Evolutionary conservation across 2,329 filamentous ascomycete species (phyloP).

Genomic region (Simplicillium aogashimaense): DNA sequence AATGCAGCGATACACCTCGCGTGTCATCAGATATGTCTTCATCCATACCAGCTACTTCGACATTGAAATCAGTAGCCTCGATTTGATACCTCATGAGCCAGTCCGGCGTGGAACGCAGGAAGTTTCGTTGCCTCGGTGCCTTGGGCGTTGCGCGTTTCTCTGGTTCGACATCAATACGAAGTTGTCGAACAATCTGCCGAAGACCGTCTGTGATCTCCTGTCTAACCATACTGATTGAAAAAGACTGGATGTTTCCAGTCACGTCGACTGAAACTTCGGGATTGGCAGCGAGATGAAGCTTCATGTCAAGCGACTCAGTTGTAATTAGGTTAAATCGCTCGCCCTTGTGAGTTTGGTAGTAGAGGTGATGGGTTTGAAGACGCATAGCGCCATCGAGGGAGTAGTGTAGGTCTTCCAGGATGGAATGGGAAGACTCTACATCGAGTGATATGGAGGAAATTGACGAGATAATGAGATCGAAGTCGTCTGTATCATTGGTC

Average conservation of each 20-base stretch:
- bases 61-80: slow-evolving; percentile 78
- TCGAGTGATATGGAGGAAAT: slow-evolving; percentile 91
- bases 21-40: slow-evolving; percentile 71
- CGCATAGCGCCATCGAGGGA: slow-evolving; percentile 73
- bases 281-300: slow-evolving; percentile 72
- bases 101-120: slow-evolving; percentile 66
- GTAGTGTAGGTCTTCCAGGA: slow-evolving; percentile 77
- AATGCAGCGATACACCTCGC: slow-evolving; percentile 73
- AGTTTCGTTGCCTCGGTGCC: slow-evolving; percentile 47
- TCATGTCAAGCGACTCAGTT: slow-evolving; percentile 81
- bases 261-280: slow-evolving; percentile 78
- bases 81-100: slow-evolving; percentile 82
- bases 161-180: slow-evolving; percentile 60
- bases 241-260: slow-evolving; percentile 73
- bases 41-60: slow-evolving; percentile 86
- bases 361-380: slow-evolving; percentile 77
- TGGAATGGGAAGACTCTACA: slow-evolving; percentile 89
- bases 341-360: slow-evolving; percentile 83
- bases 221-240: slow-evolving; percentile 80
- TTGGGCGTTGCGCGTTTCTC: slow-evolving; percentile 40
- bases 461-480: slow-evolving; percentile 89
- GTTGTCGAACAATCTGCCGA: slow-evolving; percentile 79
- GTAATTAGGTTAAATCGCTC: slow-evolving; percentile 78
- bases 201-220: slow-evolving; percentile 89
- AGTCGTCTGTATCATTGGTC: slow-evolving; percentile 62